Conservation (phyloP, 1,284 basidiomycete genomes). For the Hemileccinum hortonii region DNA sequence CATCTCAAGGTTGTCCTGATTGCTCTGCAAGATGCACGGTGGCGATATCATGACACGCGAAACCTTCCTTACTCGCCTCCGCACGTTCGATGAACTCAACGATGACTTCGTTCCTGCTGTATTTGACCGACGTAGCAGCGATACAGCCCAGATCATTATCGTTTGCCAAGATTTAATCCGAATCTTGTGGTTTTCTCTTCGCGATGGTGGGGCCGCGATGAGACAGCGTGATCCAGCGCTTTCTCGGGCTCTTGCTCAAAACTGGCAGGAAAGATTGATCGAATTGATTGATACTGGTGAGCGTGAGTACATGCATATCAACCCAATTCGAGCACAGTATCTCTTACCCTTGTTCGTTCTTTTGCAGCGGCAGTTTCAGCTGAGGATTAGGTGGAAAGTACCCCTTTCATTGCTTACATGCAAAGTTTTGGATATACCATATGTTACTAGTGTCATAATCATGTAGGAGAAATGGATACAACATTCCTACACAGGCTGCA, state of each 20-base stretch:
- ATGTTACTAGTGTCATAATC: not conserved
- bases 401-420: not conserved
- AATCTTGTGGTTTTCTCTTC: constrained; percentile 32
- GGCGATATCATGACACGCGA: constrained; percentile 30
- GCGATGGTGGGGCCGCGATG: constrained; percentile 25
- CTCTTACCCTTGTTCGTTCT: not conserved
- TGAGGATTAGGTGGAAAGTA: not conserved
- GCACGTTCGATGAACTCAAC: constrained; percentile 13
- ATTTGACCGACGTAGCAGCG: constrained; percentile 24
- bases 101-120: constrained; percentile 24
- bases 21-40: constrained; percentile 24
- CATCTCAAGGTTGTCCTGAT: not conserved
- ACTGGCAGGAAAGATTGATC: constrained; percentile 28
- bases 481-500: not conserved
- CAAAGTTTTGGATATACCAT: not conserved
- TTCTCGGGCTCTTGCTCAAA: constrained; percentile 19
- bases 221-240: constrained; percentile 15
- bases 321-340: not conserved
- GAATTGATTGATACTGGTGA: constrained; percentile 19
- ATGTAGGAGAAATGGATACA: not conserved
- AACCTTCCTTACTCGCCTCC: constrained; percentile 21
- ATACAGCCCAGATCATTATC: constrained; percentile 35
- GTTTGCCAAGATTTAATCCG: constrained; percentile 26
- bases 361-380: constrained; percentile 1
- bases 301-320: constrained; percentile 13